Percentiles rank a stretch among this genome's conserved stretches.
These are phyloP conservation scores for Phytophthora quininea DNA, from an alignment of 352 stramenopile genomes.

Conservation along the genomic window DNA sequence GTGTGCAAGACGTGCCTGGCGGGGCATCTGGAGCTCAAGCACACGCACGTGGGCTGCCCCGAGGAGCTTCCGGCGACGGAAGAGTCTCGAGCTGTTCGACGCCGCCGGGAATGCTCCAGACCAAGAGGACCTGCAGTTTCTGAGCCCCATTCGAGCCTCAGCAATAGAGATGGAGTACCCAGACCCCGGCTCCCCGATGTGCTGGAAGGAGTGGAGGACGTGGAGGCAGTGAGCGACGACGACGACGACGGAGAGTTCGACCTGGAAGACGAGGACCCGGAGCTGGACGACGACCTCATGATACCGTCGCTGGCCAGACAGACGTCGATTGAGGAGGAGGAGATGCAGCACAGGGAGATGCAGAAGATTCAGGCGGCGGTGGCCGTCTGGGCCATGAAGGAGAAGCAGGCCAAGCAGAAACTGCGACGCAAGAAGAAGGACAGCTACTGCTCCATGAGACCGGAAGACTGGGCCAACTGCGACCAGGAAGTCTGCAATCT, in stretches of 20 bases:
- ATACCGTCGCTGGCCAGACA: slow-evolving; percentile 44
- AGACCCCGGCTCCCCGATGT: slow-evolving; percentile 34
- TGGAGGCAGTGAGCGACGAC: slow-evolving; percentile 48
- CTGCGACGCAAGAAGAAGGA: slow-evolving; percentile 37
- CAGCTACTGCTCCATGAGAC: slow-evolving; percentile 36
- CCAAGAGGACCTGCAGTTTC: slow-evolving; percentile 61
- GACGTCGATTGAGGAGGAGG: slow-evolving; percentile 57
- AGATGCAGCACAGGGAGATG: slow-evolving; percentile 58
- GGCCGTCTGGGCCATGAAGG: slow-evolving; percentile 53
- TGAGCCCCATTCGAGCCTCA: slow-evolving; percentile 38
- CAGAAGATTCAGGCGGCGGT: slow-evolving; percentile 60
- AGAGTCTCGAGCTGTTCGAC: slow-evolving; percentile 34
- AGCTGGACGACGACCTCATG: slow-evolving; percentile 47
- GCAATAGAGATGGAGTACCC: slow-evolving; percentile 32
- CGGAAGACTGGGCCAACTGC: slow-evolving; percentile 40
- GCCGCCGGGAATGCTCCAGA: slow-evolving; percentile 9
- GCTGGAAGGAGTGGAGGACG: slow-evolving; percentile 45
- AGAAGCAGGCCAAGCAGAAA: slow-evolving; percentile 46
- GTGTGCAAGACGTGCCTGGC: slow-evolving; percentile 65
- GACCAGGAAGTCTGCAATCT: slow-evolving; percentile 54
- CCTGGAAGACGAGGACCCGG: slow-evolving; percentile 41
- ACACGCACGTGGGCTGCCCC: slow-evolving; percentile 33
- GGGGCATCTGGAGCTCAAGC: slow-evolving; percentile 53
- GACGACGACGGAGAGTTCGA: slow-evolving; percentile 46
- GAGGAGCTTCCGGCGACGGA: slow-evolving; percentile 17